Evolutionary conservation across 75 land plant genomes (phyloP).

Genomic region (Sequoia sempervirens): DNA sequence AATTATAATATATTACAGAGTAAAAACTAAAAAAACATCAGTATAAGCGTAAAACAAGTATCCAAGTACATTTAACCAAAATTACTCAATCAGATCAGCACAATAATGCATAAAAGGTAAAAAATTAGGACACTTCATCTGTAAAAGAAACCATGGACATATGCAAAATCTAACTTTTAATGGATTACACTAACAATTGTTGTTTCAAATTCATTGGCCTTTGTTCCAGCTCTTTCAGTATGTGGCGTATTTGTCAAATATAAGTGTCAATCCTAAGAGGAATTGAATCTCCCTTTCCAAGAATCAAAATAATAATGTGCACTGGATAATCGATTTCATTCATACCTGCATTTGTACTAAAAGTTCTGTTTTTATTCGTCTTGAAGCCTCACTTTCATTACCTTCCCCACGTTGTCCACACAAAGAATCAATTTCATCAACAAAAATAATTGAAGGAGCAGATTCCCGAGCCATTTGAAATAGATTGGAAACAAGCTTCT

Average conservation of each 20-base stretch:
- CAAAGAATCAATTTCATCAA: slow-evolving; percentile 99
- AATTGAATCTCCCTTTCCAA: neutral
- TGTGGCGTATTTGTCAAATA: neutral
- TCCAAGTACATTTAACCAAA: slow-evolving; percentile 1
- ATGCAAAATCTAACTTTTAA: neutral
- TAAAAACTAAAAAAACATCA: neutral
- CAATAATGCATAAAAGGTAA: neutral
- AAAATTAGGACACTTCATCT: neutral
- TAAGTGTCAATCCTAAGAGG: neutral
- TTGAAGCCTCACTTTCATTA: slow-evolving; percentile 98
- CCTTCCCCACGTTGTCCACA: slow-evolving; percentile 98
- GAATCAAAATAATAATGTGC: neutral
- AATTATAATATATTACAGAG: neutral
- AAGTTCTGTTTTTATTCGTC: slow-evolving; percentile 95
- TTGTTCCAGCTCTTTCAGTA: neutral
- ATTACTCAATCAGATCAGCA: neutral
- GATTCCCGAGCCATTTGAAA: slow-evolving; percentile 98
- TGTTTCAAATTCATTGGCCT: neutral
- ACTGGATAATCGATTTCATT: neutral
- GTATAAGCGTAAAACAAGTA: neutral
- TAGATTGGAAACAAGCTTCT: slow-evolving; percentile 94
- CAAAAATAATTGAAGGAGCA: slow-evolving; percentile 94
- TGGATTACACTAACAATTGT: neutral
- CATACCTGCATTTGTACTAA: slow-evolving; percentile 98
- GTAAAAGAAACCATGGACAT: neutral